These are phyloP conservation scores for Fusarium redolens DNA, from an alignment of 2,329 filamentous ascomycete species.

Conservation along the genomic window DNA sequence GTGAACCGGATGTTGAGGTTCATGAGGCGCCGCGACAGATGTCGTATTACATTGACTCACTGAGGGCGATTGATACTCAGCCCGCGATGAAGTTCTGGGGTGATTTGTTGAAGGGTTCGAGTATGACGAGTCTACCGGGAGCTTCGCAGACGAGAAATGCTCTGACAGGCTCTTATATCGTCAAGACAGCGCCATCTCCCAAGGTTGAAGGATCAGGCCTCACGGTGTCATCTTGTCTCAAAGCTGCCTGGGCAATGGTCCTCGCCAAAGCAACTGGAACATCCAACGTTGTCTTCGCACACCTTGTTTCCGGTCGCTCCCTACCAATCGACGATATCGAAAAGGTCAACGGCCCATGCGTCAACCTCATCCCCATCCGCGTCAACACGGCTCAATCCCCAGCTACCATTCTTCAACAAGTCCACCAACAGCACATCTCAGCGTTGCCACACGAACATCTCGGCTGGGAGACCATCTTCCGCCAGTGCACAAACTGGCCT, in stretches of 20 bases:
- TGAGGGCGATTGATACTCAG: background rate
- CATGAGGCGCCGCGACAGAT: background rate
- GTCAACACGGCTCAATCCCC: background rate
- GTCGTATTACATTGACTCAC: background rate
- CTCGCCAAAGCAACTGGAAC: background rate
- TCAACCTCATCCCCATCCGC: background rate
- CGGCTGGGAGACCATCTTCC: background rate
- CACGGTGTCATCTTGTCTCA: background rate
- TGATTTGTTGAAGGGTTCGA: background rate
- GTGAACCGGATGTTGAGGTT: background rate
- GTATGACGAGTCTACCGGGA: rapidly evolving
- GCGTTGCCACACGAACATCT: background rate
- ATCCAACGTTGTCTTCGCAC: background rate
- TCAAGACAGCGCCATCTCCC: background rate
- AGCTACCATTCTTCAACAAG: background rate
- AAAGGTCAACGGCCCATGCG: background rate
- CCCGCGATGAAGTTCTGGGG: background rate
- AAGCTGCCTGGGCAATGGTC: background rate
- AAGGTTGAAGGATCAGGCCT: background rate
- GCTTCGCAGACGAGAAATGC: rapidly evolving
- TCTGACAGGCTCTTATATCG: background rate
- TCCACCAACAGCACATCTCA: background rate
- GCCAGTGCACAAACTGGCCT: background rate
- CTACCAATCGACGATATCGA: background rate
- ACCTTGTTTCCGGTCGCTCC: background rate